Conservation (phyloP, 495 filamentous ascomycete species). For the Penicillium pancosmium region DNA sequence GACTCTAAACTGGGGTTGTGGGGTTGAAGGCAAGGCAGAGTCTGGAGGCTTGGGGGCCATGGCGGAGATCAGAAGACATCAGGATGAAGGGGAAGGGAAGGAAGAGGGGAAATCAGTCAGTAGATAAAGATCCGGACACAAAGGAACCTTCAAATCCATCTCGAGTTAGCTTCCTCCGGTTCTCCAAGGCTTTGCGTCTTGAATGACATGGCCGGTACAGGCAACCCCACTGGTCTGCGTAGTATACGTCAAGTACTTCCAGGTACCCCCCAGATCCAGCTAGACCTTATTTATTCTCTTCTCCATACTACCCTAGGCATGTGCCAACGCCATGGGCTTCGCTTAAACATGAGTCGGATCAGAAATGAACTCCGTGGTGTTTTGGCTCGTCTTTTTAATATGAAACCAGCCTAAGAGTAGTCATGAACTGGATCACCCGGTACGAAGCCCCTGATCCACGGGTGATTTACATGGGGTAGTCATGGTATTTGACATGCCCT, state of each 20-base stretch:
- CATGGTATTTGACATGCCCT: no score
- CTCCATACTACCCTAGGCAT: not conserved
- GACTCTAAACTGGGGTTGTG: constrained; percentile 62
- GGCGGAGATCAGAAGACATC: not conserved
- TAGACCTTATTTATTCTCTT: no score
- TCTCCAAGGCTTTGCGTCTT: not conserved
- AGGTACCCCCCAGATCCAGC: constrained; percentile 4
- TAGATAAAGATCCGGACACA: not conserved
- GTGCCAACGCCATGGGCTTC: constrained; percentile 6
- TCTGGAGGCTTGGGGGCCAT: not conserved
- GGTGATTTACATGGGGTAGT: no score
- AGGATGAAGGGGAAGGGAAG: not conserved
- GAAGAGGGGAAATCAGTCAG: not conserved
- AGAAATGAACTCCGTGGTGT: not conserved
- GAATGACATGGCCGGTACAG: constrained; percentile 7
- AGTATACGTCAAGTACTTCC: constrained; percentile 2
- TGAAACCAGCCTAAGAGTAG: not conserved
- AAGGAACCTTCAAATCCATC: not conserved
- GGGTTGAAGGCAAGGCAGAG: constrained; percentile 11
- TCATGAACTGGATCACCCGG: not conserved
- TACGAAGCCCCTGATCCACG: not conserved
- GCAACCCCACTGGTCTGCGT: constrained; percentile 12
- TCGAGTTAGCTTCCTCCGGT: not conserved
- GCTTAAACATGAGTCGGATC: not conserved
- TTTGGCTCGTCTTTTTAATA: not conserved